Percentiles rank a stretch among this genome's conserved stretches.
These are phyloP conservation scores for Biscogniauxia mediterranea DNA, from an alignment of 2,329 filamentous ascomycete species.

Conservation along the genomic window DNA sequence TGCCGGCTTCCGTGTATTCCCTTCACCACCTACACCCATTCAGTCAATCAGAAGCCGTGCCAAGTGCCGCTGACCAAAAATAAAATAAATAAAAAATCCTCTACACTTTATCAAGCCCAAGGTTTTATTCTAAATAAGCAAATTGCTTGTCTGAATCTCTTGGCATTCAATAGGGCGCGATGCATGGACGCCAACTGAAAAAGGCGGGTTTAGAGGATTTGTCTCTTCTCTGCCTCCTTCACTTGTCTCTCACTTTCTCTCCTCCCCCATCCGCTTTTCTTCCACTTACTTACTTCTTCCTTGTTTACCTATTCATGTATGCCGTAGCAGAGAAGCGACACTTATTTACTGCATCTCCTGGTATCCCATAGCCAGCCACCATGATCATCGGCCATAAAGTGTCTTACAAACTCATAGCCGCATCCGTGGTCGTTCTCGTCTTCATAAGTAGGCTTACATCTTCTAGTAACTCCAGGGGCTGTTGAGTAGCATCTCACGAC, in stretches of 20 bases:
- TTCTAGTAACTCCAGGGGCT: not conserved
- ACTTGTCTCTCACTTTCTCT: too few species aligned
- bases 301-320: not conserved
- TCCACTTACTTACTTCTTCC: not conserved
- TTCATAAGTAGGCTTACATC: constrained; percentile 12
- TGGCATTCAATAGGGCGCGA: not conserved
- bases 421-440: constrained; percentile 5
- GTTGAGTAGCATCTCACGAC: not conserved
- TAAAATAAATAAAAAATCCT: not conserved
- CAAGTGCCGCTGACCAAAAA: not conserved
- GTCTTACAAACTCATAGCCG: constrained; percentile 11
- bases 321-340: not conserved
- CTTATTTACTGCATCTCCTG: not conserved
- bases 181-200: not conserved
- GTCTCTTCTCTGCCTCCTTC: not conserved
- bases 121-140: not conserved
- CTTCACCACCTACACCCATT: not conserved
- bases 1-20: not conserved
- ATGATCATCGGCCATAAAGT: constrained; percentile 5
- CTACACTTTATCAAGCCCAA: not conserved
- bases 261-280: too few species aligned
- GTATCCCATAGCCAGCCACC: not conserved
- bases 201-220: not conserved
- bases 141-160: not conserved
- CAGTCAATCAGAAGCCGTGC: not conserved